Conservation (phyloP, 495 filamentous ascomycete species). For the Penicillium cataractarum region DNA sequence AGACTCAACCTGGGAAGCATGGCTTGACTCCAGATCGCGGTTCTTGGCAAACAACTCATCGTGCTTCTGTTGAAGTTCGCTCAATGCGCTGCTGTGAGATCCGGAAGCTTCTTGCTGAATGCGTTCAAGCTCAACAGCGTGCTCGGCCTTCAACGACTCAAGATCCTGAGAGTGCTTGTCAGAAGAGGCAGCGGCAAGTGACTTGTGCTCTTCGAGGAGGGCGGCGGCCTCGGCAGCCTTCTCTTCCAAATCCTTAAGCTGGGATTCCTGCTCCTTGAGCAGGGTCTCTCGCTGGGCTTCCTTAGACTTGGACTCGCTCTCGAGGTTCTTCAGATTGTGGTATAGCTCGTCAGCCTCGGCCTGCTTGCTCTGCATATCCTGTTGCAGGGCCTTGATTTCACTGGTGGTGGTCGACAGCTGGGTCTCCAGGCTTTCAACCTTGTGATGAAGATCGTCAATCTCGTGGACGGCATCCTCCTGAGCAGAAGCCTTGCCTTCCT, state of each 20-base stretch:
- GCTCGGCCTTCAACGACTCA: constrained; percentile 34
- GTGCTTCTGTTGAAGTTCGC: constrained; percentile 44
- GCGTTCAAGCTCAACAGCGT: constrained; percentile 39
- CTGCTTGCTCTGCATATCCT: constrained; percentile 46
- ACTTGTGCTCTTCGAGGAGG: constrained; percentile 37
- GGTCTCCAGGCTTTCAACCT: constrained; percentile 44
- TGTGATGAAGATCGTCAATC: constrained; percentile 47
- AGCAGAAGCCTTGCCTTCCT: constrained; percentile 41
- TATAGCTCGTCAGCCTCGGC: constrained; percentile 42
- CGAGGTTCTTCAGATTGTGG: constrained; percentile 38
- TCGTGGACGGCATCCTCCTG: constrained; percentile 44
- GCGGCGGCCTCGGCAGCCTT: constrained; percentile 39
- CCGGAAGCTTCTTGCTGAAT: constrained; percentile 33
- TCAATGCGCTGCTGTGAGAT: constrained; percentile 36
- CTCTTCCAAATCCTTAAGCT: constrained; percentile 39
- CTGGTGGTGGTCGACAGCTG: constrained; percentile 40
- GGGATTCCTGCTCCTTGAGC: constrained; percentile 37
- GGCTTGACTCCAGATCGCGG: constrained; percentile 38
- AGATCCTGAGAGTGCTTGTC: constrained; percentile 40
- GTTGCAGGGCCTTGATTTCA: constrained; percentile 47
- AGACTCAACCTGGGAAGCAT: constrained; percentile 37
- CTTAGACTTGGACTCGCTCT: constrained; percentile 41
- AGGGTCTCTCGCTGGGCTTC: constrained; percentile 36
- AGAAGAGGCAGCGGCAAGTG: constrained; percentile 28
- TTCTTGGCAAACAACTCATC: constrained; percentile 41